Percentiles rank a stretch among this genome's conserved stretches.
phyloP scores from a whole-genome alignment of 192 early-diverging fungal genomes.

The Geranomyces variabilis region DNA sequence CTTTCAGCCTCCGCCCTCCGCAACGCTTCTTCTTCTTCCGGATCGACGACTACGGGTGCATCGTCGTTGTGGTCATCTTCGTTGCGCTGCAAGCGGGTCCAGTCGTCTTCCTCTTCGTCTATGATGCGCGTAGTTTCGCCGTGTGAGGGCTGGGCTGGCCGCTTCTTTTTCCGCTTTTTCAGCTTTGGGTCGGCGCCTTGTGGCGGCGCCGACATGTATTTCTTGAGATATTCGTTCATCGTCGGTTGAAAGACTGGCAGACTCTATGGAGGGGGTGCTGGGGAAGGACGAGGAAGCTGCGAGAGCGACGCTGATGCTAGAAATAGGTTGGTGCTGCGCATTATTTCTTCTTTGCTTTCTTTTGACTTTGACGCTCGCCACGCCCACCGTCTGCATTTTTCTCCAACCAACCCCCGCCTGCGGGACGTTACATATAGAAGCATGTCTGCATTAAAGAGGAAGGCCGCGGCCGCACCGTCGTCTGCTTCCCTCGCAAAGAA shows the following conservation, averaged over 20 bases:
- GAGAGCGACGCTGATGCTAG: too few relatives aligned
- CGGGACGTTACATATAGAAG: too few relatives aligned
- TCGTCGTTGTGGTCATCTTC: slow-evolving; percentile 45
- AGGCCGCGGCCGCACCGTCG: slow-evolving; percentile 8
- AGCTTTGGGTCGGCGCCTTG: slow-evolving; percentile 1
- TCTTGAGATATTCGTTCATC: slow-evolving; percentile 30
- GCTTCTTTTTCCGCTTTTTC: slow-evolving; percentile 34
- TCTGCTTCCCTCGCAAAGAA: background rate
- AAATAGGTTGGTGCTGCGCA: too few relatives aligned
- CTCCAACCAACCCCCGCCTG: too few relatives aligned
- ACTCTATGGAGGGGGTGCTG: too few relatives aligned
- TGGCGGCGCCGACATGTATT: slow-evolving; percentile 27
- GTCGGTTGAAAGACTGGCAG: background rate
- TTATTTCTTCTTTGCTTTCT: too few relatives aligned
- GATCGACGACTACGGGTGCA: slow-evolving; percentile 34
- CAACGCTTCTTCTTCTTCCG: slow-evolving; percentile 2
- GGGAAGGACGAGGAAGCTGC: too few relatives aligned
- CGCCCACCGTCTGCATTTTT: too few relatives aligned
- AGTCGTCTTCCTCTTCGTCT: slow-evolving; percentile 40
- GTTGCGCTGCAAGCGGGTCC: background rate
- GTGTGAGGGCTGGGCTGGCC: background rate
- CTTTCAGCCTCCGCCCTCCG: slow-evolving; percentile 9
- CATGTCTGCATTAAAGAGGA: slow-evolving; percentile 30
- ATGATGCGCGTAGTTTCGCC: slow-evolving; percentile 24
- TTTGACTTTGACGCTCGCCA: too few relatives aligned